Evolutionary conservation across 208 protist genomes (phyloP).

Genomic region (Wallacemonas sp.): DNA sequence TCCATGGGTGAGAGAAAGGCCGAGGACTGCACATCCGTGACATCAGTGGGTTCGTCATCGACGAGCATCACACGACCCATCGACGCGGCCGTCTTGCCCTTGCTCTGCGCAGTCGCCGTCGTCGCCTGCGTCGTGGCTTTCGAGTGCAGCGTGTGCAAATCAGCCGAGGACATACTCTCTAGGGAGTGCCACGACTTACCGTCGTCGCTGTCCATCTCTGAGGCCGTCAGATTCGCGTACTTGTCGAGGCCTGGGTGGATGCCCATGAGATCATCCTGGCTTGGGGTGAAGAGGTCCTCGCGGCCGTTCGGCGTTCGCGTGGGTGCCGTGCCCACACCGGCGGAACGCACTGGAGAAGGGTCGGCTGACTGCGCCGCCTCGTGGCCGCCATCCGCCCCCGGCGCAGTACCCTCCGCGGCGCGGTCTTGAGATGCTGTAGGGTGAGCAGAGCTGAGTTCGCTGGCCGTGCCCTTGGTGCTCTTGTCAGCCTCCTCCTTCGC

Average conservation of each 20-base stretch:
- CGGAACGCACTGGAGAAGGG: background rate
- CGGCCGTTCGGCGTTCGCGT: background rate
- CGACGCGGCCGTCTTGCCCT: background rate
- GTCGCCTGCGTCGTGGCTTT: background rate
- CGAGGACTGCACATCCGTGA: constrained; percentile 8
- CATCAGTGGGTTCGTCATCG: background rate
- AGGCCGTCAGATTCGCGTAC: constrained; percentile 11
- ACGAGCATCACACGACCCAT: background rate
- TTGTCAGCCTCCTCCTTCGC: constrained; percentile 5
- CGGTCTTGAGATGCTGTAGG: no score
- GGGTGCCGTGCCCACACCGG: background rate
- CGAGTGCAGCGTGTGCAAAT: constrained; percentile 9
- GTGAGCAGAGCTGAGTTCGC: background rate
- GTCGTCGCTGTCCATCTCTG: constrained; percentile 5
- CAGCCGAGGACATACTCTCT: constrained; percentile 2
- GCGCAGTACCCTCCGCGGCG: no score
- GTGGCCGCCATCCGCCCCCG: background rate
- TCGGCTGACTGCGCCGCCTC: background rate
- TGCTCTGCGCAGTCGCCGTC: background rate
- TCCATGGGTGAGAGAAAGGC: constrained; percentile 13
- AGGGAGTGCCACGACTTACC: constrained; percentile 8
- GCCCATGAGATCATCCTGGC: constrained; percentile 5
- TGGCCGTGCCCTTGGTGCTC: background rate
- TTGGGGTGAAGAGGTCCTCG: constrained; percentile 11
- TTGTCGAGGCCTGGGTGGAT: constrained; percentile 16